Evolutionary conservation across 345 rosid species (phyloP), one percentile per base, ranked within the genome.

Genomic region (Euclidium syriacum): DNA sequence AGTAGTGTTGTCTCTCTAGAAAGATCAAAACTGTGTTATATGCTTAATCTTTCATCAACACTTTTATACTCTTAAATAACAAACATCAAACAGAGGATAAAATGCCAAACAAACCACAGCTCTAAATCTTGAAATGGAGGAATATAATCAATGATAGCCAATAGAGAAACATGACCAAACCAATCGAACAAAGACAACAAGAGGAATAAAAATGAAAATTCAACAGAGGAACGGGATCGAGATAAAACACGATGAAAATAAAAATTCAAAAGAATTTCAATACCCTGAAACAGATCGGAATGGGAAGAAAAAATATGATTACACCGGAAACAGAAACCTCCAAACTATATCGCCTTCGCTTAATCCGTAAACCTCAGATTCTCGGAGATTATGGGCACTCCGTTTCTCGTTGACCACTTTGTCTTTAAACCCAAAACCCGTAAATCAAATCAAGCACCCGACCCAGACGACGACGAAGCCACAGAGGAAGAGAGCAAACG

Each of bases 391-490:
- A 52, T n/a, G 40, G 43, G 52, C 23, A 32, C 16, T 30, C 30
- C 27, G 19, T 27, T n/a, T 29, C 40, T 17, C 52, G 30, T 33
- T 32, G 4, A 42, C 12, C 9, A 18, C 52, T 57, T 3, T 30
- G 41, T 19, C 14, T 30, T 43, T 27, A 41, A 34, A 55, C 33
- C 42, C 22, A 4, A 26, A 16, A 38, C n/a, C 24, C 34, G 16
- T 3, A 38, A 14, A 9, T 54, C 14, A 38, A 14, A 9, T 54
- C 14, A 52, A 19, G 17, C 58, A 20, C 12, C 33, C 22, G 7
- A 17, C 62, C 26, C 2, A 26, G 36, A 62, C 58, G 58, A 51
- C 27, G 67, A 58, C 40, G 32, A 62, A 52, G 17, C 47, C 10
- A n/a, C n/a, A 23, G 44, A 24, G 10, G 20, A 15, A 18, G 16